Evolutionary conservation across 306 rosid species (phyloP).

Genomic region (Corylus heterophylla): DNA sequence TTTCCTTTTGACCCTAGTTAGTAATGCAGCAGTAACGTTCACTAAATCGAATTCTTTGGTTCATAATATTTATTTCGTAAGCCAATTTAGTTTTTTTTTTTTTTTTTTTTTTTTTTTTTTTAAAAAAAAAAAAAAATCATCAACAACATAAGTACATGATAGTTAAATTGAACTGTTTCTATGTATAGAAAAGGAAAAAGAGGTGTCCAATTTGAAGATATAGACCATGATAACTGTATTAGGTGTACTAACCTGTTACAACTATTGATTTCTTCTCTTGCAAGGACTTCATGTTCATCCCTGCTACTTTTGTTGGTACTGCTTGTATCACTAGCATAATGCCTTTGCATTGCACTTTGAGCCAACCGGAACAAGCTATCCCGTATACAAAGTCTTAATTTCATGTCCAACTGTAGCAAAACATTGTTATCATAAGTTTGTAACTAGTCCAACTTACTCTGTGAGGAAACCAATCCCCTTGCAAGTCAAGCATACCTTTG

Average conservation of each 20-base stretch:
- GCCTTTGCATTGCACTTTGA: slow-evolving; percentile 76
- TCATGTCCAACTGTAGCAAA: slow-evolving; percentile 78
- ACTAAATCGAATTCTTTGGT: not conserved
- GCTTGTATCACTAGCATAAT: slow-evolving; percentile 56
- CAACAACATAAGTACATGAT: not conserved
- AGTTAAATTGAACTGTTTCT: not conserved
- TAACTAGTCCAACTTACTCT: slow-evolving; percentile 41
- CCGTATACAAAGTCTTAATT: slow-evolving; percentile 70
- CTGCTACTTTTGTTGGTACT: slow-evolving; percentile 57
- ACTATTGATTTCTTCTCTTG: slow-evolving; percentile 52
- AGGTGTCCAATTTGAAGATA: not conserved
- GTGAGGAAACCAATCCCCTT: slow-evolving; percentile 36
- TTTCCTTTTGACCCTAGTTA: not conserved
- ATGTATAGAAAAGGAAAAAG: not conserved
- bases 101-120: not conserved
- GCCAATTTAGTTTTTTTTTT: not conserved
- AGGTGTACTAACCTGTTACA: slow-evolving; percentile 52
- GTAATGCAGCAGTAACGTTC: not conserved
- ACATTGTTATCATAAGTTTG: slow-evolving; percentile 49
- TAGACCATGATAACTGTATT: not conserved
- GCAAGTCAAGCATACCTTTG: slow-evolving; percentile 63
- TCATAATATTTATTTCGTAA: not conserved
- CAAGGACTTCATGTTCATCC: slow-evolving; percentile 52
- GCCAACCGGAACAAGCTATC: slow-evolving; percentile 94
- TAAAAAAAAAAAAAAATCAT: not conserved